Evolutionary conservation across 805 yeast genomes (phyloP), one percentile per base, ranked within the genome.

Genomic region (Wickerhamomyces ciferrii): DNA sequence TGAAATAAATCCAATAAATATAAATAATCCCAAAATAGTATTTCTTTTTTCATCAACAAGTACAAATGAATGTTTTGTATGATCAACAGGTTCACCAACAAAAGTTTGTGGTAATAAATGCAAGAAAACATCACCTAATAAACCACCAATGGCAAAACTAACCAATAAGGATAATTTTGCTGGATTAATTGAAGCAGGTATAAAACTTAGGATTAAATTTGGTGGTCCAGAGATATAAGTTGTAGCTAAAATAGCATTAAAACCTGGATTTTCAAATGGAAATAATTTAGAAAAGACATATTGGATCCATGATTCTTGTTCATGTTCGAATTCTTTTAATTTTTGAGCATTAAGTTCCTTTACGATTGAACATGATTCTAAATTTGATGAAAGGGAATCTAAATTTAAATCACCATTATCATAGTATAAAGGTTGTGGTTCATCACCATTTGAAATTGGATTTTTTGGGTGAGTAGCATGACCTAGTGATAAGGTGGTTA

Each of bases 131-230:
- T 85, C 92, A 40, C 92, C 92, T 32, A 86, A 64, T 35, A 86
- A 66, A 1, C 91, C 87, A 40, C 94, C 94, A 42, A 81, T 75
- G 14, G 92, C 91, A 66, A 86, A 84, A 40, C 87, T 71, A 1
- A 84, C 87, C 46, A 85, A 62, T 23, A 76, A 59, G 10, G 79
- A 69, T 34, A 83, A 64, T 29, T 71, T 65, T 2, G 75, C 62
- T 0, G 82, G 79, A 42, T 74, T 66, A 41, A 82, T 78, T 25
- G 72, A 62, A 0, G 82, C 72, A 6, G 89, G 88, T 31, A 82
- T 72, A 52, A 77, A 60, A 0, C 77, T 76, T 20, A 83, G 63
- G 17, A 81, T 61, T 36, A 81, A 55, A 53, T 77, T 79, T 34
- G 91, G 88, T 7, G 84, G 78, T 0, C 85, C 78, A 10, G 85